Evolutionary conservation across 306 rosid species (phyloP).

Genomic region (Corylus avellana): DNA sequence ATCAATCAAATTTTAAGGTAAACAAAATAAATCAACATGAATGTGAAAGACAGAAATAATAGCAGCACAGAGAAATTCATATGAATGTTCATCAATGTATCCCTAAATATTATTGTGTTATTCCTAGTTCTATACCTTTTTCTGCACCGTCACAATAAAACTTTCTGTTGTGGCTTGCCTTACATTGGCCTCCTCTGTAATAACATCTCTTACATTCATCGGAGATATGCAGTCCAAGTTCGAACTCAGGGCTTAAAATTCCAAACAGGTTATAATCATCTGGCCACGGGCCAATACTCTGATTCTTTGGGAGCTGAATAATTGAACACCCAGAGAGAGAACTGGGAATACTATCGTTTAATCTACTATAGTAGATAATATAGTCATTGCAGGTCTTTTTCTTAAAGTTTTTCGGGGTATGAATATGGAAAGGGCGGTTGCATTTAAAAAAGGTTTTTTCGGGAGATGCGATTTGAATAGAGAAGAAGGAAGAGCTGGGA

Average conservation of each 20-base stretch:
- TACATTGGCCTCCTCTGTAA: background rate
- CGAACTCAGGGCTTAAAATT: slow-evolving; percentile 7
- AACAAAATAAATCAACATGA: background rate
- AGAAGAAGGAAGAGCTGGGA: slow-evolving; percentile 6
- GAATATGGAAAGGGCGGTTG: background rate
- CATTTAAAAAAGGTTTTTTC: slow-evolving; percentile 11
- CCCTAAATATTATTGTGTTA: too few relatives aligned
- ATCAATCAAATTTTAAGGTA: too few relatives aligned
- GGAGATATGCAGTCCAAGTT: slow-evolving; percentile 15
- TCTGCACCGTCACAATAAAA: background rate
- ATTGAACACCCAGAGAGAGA: too few relatives aligned
- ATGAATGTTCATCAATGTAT: background rate
- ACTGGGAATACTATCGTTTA: too few relatives aligned
- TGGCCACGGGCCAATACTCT: background rate
- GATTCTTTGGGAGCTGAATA: background rate
- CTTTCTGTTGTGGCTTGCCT: background rate
- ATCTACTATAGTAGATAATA: too few relatives aligned
- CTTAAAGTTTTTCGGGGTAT: too few relatives aligned
- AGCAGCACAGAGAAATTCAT: too few relatives aligned
- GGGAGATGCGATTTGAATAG: background rate
- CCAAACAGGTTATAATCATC: background rate
- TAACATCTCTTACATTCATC: slow-evolving; percentile 25
- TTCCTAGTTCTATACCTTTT: background rate
- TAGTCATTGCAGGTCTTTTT: too few relatives aligned
- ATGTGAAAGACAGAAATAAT: too few relatives aligned